Percentiles rank a stretch among this genome's conserved stretches.
These are phyloP conservation scores for Paecilomyces niveus DNA, from an alignment of 2,329 filamentous ascomycete species.

Conservation along the genomic window DNA sequence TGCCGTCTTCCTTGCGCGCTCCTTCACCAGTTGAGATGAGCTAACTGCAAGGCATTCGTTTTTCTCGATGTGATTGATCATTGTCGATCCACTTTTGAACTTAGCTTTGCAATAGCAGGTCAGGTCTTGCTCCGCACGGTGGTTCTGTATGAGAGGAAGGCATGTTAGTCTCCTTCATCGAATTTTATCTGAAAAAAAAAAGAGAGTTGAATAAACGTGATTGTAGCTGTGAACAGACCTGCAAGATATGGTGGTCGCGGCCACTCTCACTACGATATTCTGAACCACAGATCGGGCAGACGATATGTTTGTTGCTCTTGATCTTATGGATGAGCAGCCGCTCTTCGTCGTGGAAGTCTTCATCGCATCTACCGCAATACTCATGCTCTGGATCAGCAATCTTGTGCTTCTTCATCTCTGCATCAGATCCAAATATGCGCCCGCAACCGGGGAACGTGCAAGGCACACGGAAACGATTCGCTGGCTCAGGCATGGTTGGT, in stretches of 20 bases:
- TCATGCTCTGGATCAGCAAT: conserved; percentile 29
- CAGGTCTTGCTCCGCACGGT: conserved; percentile 44
- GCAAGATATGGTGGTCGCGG: conserved; percentile 44
- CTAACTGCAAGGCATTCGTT: conserved; percentile 42
- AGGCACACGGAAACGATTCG: conserved; percentile 19
- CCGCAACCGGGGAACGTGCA: conserved; percentile 44
- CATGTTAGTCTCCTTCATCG: conserved; percentile 1
- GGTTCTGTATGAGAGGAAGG: conserved; percentile 28
- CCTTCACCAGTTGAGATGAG: conserved; percentile 37
- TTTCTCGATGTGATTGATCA: conserved; percentile 51
- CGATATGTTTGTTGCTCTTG: conserved; percentile 40
- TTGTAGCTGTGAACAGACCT: conserved; percentile 30
- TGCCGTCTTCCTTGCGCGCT: conserved; percentile 46
- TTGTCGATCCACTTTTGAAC: conserved; percentile 42
- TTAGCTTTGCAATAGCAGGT: conserved; percentile 42
- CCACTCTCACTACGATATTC: conserved; percentile 50
- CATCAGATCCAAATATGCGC: conserved; percentile 37
- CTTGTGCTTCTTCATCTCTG: conserved; percentile 48
- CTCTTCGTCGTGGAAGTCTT: conserved; percentile 41
- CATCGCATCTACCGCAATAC: conserved; percentile 36
- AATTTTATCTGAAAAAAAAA: neutral
- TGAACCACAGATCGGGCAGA: conserved; percentile 50
- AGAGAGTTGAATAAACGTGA: neutral
- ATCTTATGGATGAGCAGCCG: conserved; percentile 44
- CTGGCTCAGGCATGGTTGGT: conserved; percentile 7